Evolutionary conservation across 2,329 filamentous ascomycete genomes (phyloP).

Genomic region (Hysterium pulicare): DNA sequence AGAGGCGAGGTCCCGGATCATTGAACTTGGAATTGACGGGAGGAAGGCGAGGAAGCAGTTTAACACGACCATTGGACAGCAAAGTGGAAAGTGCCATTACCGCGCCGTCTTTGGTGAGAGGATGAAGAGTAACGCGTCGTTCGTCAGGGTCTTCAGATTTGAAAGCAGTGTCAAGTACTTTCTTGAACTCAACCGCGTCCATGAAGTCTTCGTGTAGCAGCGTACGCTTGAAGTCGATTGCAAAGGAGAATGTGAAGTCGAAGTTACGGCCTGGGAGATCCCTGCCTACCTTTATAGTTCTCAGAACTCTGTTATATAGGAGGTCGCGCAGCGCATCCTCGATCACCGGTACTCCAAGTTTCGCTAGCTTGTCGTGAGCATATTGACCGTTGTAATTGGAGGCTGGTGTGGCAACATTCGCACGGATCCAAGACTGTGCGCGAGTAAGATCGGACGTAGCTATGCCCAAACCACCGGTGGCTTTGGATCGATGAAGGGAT

Average conservation of each 20-base stretch:
- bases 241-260: conserved; percentile 59
- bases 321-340: conserved; percentile 54
- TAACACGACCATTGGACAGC: conserved; percentile 57
- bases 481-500: conserved; percentile 18
- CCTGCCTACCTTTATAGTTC: conserved; percentile 58
- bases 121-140: conserved; percentile 48
- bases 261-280: conserved; percentile 58
- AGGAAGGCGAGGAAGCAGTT: conserved; percentile 53
- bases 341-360: conserved; percentile 31
- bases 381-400: conserved; percentile 32
- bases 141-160: conserved; percentile 14
- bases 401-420: conserved; percentile 42
- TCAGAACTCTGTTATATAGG: conserved; percentile 53
- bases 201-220: conserved; percentile 39
- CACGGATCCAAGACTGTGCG: conserved; percentile 45
- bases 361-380: conserved; percentile 41
- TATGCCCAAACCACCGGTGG: conserved; percentile 7
- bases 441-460: conserved; percentile 11
- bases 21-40: conserved; percentile 50
- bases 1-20: conserved; percentile 40
- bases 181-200: conserved; percentile 60
- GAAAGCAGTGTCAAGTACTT: conserved; percentile 57
- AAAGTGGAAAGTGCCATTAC: conserved; percentile 67
- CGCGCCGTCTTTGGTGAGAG: conserved; percentile 59
- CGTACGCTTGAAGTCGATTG: conserved; percentile 55